A percentile compares a stretch with the other conserved stretches of the same genome.
Evolutionary conservation across 495 filamentous ascomycete species (phyloP).

Genomic region (Neurospora discreta): DNA sequence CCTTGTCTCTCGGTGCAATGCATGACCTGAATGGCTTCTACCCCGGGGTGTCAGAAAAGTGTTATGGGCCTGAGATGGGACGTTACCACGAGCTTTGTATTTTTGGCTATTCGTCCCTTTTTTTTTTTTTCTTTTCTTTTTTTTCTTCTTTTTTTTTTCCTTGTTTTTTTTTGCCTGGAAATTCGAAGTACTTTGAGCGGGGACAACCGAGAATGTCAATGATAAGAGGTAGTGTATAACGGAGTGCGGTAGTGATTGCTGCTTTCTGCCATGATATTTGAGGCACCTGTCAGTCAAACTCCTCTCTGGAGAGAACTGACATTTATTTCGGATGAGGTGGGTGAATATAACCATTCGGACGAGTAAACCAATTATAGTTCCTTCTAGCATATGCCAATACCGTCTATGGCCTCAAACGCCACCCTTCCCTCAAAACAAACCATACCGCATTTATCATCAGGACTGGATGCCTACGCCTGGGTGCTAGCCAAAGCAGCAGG

Average conservation of each 20-base stretch:
- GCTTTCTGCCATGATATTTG: not conserved
- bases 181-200: not conserved
- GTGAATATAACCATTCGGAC: not conserved
- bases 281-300: not conserved
- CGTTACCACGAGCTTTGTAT: not conserved
- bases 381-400: not conserved
- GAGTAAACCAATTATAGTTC: not conserved
- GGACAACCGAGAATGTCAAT: not conserved
- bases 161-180: not conserved
- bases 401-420: not conserved
- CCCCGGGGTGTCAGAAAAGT: not conserved
- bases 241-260: not conserved
- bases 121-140: not conserved
- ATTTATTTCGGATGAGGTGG: not conserved
- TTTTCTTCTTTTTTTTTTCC: not conserved
- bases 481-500: constrained; percentile 30
- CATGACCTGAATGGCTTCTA: not conserved
- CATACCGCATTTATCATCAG: not conserved
- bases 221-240: not conserved
- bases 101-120: not conserved
- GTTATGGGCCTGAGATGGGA: not conserved
- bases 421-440: not conserved
- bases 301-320: not conserved
- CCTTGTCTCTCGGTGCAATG: not conserved
- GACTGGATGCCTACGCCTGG: not conserved